Evolutionary conservation across 805 yeast species (phyloP).

Genomic region (Saccharomyces cerevisiae): DNA sequence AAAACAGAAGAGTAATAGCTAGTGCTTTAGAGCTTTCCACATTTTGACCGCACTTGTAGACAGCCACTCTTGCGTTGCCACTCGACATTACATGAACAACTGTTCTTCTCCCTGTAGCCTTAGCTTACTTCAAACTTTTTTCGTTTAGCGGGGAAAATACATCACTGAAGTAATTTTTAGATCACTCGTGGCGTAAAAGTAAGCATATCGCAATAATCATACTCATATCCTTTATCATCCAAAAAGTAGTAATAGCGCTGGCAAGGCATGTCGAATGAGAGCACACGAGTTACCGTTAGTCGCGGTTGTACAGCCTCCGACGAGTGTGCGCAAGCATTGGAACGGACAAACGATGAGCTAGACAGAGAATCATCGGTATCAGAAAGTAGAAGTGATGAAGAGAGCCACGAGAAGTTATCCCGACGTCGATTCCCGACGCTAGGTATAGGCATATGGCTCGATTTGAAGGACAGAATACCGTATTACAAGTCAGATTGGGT

Average conservation of each 20-base stretch:
- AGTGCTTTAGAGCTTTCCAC: neutral
- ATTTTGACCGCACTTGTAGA: neutral
- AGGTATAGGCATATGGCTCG: conserved; percentile 32
- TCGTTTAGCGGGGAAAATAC: neutral
- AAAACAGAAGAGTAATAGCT: neutral
- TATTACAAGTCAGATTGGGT: conserved; percentile 68
- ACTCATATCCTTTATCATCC: neutral
- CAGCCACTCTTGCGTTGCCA: neutral
- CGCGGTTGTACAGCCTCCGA: neutral
- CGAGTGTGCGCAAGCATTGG: neutral
- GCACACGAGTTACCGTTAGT: neutral
- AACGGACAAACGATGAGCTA: neutral
- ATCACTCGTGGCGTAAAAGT: neutral
- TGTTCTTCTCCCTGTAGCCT: neutral
- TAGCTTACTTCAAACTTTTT: neutral
- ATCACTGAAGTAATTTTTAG: neutral
- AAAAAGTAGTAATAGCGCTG: neutral
- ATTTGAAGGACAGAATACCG: conserved; percentile 40
- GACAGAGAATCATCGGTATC: neutral
- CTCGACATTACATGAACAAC: neutral
- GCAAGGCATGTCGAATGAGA: neutral
- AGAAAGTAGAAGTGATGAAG: neutral
- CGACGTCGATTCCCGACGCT: conserved; percentile 16
- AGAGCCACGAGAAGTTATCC: neutral
- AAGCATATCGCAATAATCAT: neutral